Conservation (phyloP, 164 flowering plant species). For the Paratinospora sagittata region DNA sequence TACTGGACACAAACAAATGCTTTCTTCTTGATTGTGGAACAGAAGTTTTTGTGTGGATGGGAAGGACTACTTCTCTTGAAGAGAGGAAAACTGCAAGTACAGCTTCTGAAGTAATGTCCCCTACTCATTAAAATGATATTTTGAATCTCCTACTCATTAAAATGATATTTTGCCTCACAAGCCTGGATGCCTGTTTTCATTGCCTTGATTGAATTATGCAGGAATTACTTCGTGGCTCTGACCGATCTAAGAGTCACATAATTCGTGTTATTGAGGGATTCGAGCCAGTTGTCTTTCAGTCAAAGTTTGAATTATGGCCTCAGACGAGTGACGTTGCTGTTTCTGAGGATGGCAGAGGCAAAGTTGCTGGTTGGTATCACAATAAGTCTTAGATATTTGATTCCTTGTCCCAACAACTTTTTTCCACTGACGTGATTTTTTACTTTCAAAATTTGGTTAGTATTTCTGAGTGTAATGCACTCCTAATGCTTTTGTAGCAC, state of each 20-base stretch:
- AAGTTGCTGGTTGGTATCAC: conserved; percentile 81
- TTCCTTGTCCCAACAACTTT: not conserved
- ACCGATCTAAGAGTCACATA: conserved; percentile 62
- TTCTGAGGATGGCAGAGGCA: conserved; percentile 95
- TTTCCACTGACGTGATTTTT: not conserved
- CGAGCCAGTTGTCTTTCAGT: conserved; percentile 81
- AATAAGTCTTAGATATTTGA: conserved; percentile 3
- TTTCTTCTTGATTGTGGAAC: conserved; percentile 82
- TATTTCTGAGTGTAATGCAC: conserved; percentile 1
- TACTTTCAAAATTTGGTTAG: not conserved
- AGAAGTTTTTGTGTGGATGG: conserved; percentile 95
- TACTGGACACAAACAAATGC: conserved; percentile 78
- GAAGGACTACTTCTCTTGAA: conserved; percentile 89
- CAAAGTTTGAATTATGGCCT: conserved; percentile 90
- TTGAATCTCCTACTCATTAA: not conserved
- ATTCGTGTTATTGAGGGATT: conserved; percentile 92
- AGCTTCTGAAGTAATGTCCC: conserved; percentile 87
- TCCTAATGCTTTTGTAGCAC: conserved; percentile 45
- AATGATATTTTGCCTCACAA: not conserved
- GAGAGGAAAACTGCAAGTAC: conserved; percentile 79
- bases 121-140: no score
- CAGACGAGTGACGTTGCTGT: conserved; percentile 56
- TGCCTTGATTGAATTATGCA: conserved; percentile 23
- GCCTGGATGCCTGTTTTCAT: not conserved
- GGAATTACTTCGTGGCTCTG: conserved; percentile 59